Conservation (phyloP, 495 filamentous ascomycete genomes). For the Hypoxylon intermedium region DNA sequence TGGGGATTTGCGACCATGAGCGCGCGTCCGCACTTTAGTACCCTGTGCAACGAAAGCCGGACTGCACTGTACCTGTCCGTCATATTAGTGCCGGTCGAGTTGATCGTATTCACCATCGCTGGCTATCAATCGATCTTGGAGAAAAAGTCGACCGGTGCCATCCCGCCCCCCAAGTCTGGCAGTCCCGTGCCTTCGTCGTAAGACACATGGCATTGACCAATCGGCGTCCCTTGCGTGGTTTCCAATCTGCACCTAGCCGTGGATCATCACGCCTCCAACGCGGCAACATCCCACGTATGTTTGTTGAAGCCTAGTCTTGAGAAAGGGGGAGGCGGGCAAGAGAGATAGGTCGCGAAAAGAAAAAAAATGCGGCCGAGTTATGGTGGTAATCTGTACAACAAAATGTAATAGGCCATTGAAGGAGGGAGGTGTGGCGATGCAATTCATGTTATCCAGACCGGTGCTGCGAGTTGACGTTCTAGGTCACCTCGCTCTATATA, state of each 20-base stretch:
- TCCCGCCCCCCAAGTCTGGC: slow-evolving; percentile 33
- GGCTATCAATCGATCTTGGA: slow-evolving; percentile 50
- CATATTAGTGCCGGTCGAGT: slow-evolving; percentile 60
- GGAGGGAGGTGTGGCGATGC: slow-evolving; percentile 16
- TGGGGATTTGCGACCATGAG: slow-evolving; percentile 57
- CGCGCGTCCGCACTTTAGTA: slow-evolving; percentile 54
- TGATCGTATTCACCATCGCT: slow-evolving; percentile 48
- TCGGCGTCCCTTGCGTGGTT: neutral
- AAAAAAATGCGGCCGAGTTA: slow-evolving; percentile 8
- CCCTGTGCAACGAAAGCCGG: slow-evolving; percentile 58
- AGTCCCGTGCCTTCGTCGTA: slow-evolving; percentile 41
- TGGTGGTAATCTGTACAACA: slow-evolving; percentile 36
- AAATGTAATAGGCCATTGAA: slow-evolving; percentile 17
- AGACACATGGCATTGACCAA: neutral
- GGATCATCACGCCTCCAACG: slow-evolving; percentile 2
- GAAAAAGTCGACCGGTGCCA: slow-evolving; percentile 39
- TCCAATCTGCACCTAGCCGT: slow-evolving; percentile 14
- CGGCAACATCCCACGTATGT: slow-evolving; percentile 3
- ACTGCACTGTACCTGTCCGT: slow-evolving; percentile 58
- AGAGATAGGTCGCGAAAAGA: slow-evolving; percentile 4
- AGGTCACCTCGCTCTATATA: slow-evolving; percentile 27
- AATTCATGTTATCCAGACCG: slow-evolving; percentile 33
- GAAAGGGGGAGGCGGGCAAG: slow-evolving; percentile 11
- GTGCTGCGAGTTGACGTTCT: slow-evolving; percentile 25
- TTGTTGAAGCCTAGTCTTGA: slow-evolving; percentile 2